Conservation (phyloP, 768 basidiomycete genomes). For the Trametes maxima region DNA sequence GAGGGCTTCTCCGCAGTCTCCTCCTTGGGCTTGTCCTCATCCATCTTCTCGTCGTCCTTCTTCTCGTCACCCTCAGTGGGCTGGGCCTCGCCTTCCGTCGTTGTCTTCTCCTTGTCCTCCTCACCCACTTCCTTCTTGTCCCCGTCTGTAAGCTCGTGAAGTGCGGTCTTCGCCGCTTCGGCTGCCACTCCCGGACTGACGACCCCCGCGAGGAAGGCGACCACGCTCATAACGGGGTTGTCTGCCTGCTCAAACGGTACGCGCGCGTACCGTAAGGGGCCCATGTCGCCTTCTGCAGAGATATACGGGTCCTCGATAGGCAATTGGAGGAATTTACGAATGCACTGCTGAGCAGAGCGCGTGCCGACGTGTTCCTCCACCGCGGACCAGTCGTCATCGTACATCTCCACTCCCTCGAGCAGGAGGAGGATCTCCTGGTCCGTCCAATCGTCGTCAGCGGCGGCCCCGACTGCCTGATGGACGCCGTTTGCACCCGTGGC, state of each 20-base stretch:
- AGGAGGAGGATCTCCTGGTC: conserved; percentile 89
- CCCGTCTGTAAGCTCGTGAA: conserved; percentile 77
- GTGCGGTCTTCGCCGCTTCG: conserved; percentile 88
- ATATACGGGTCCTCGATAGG: conserved; percentile 97
- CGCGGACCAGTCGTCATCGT: conserved; percentile 93
- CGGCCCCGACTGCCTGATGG: conserved; percentile 42
- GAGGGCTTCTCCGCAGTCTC: neutral
- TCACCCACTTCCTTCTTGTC: conserved; percentile 39
- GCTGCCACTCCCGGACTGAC: conserved; percentile 89
- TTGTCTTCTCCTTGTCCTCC: conserved; percentile 36
- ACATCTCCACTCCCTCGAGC: conserved; percentile 98
- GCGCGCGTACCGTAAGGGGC: conserved; percentile 70
- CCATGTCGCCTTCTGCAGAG: conserved; percentile 73
- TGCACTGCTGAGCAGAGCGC: conserved; percentile 90
- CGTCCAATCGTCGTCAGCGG: conserved; percentile 74
- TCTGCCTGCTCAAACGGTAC: conserved; percentile 94
- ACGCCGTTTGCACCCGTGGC: conserved; percentile 34
- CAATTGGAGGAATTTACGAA: conserved; percentile 91
- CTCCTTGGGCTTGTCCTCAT: conserved; percentile 40
- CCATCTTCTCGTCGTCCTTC: conserved; percentile 42
- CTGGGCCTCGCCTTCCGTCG: conserved; percentile 33
- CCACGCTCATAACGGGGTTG: conserved; percentile 98
- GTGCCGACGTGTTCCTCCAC: conserved; percentile 94
- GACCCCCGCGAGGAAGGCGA: conserved; percentile 94
- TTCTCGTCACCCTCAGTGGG: conserved; percentile 44